Evolutionary conservation across 768 basidiomycete species (phyloP), one percentile per base, ranked within the genome.

Genomic region (Leccinum aurantiacum): DNA sequence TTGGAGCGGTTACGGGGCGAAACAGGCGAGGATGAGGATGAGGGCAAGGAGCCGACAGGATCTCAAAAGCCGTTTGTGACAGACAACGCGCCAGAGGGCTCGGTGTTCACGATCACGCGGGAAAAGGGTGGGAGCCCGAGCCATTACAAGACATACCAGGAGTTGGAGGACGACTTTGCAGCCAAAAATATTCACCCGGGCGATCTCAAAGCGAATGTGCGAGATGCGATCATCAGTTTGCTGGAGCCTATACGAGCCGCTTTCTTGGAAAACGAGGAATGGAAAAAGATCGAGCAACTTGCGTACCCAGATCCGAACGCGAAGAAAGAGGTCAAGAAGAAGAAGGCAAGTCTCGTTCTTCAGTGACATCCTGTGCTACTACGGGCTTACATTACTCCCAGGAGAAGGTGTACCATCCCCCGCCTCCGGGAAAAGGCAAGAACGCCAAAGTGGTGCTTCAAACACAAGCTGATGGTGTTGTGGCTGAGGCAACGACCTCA

Each of bases 291-390:
- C 7, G 89, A 89, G 69, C 83, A 80, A 67, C 75, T 88, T 19
- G 96, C 94, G 9, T 99, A 98, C 77, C 94, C 95, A 2, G 84
- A 88, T 72, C 84, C 84, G 0, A 87, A 84, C 53, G 84, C 82
- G 1, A 84, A 86, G 65, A 77, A 79, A 9, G 82, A 82, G 63
- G 81, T 82, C 62, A 86, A 86, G 61, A 80, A 80, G 75, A 91
- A 90, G 73, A 89, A 89, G 79, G 53, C 10, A 7, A 38, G 60
- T 22, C 9, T 25, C 52, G 1, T 56, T 56, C 7, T 35, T 2
- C 2, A 6, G 3, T 44, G 41, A 1, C 9, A 19, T 19, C 4
- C 41, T 44, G 41, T 44, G 9, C 11, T 19, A 15, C 3, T 37
- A 15, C 8, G 31, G 6, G n/a, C 47, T 68, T 5, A 63, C 50